phyloP scores from a whole-genome alignment of 768 basidiomycete species.

The Pleurotus giganteus region DNA sequence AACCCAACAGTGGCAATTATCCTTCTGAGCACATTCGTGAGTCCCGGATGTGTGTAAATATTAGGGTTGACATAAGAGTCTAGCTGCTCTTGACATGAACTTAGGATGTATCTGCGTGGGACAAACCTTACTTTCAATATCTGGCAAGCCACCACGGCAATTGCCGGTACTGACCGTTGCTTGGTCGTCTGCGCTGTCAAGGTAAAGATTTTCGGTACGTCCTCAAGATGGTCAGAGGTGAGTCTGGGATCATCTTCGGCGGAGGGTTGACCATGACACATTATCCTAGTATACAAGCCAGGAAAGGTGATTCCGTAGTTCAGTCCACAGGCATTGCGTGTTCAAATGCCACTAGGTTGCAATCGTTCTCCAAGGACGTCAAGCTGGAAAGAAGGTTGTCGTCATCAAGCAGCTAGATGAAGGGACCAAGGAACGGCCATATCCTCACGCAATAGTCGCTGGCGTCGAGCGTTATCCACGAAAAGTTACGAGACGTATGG shows the following conservation, averaged over 20 bases:
- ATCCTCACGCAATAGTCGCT: conserved; percentile 97
- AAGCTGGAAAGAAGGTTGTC: conserved; percentile 99
- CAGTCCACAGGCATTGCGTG: neutral
- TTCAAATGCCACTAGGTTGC: conserved; percentile 58
- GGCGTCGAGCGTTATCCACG: conserved; percentile 98
- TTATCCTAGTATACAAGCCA: conserved; percentile 79
- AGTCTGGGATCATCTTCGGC: conserved; percentile 16
- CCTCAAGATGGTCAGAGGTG: conserved; percentile 62
- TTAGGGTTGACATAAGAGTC: too few species aligned
- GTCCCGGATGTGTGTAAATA: too few species aligned
- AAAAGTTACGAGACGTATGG: conserved; percentile 98
- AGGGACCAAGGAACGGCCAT: conserved; percentile 93
- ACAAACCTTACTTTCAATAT: conserved; percentile 31
- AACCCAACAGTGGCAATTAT: too few species aligned
- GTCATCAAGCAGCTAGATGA: conserved; percentile 98
- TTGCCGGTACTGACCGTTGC: conserved; percentile 29
- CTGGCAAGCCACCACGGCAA: conserved; percentile 45
- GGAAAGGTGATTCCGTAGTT: conserved; percentile 66
- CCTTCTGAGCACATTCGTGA: too few species aligned
- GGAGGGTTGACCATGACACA: conserved; percentile 13
- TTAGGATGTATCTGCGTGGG: neutral
- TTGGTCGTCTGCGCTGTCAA: conserved; percentile 22
- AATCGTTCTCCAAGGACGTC: conserved; percentile 97
- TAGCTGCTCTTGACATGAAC: too few species aligned
- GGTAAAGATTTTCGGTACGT: conserved; percentile 42